Conservation (phyloP, 2,329 filamentous ascomycete genomes). For the Colletotrichum musicola region DNA sequence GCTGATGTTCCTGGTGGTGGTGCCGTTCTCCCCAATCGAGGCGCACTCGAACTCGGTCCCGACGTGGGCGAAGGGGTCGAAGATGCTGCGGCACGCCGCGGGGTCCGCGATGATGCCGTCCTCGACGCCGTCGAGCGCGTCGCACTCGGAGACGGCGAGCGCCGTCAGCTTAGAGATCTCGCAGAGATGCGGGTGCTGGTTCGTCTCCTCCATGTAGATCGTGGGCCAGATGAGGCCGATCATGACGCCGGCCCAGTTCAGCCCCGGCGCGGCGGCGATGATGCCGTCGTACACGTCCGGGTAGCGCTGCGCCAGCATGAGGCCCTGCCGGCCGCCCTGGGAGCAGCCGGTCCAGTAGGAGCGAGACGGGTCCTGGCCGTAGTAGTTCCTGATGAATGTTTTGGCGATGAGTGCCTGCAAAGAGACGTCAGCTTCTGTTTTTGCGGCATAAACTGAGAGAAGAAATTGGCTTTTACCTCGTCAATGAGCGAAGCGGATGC, state of each 20-base stretch:
- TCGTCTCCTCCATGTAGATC: conserved; percentile 3
- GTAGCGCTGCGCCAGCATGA: conserved; percentile 59
- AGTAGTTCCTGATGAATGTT: not conserved
- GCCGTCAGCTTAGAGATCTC: conserved; percentile 47
- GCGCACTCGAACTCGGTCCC: conserved; percentile 40
- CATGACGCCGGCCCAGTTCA: conserved; percentile 38
- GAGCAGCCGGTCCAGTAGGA: conserved; percentile 65
- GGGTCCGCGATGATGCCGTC: conserved; percentile 24
- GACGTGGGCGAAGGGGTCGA: conserved; percentile 38
- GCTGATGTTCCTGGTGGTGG: not conserved
- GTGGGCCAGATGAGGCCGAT: conserved; percentile 16
- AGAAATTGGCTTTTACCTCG: not conserved
- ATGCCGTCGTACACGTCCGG: conserved; percentile 64
- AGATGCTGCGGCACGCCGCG: conserved; percentile 33
- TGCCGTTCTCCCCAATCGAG: not conserved
- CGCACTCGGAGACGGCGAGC: conserved; percentile 7
- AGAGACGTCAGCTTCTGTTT: no score
- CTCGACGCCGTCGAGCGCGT: conserved; percentile 16
- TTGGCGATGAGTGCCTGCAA: not conserved
- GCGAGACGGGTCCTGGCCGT: conserved; percentile 1
- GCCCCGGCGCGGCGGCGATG: not conserved
- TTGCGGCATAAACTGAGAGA: no score
- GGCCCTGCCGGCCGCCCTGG: conserved; percentile 63
- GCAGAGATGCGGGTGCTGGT: conserved; percentile 16
- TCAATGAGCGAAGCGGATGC: not conserved